Base-by-base conservation (phyloP, 371 early-diverging fungal genomes). In the Smittium culicis region DNA sequence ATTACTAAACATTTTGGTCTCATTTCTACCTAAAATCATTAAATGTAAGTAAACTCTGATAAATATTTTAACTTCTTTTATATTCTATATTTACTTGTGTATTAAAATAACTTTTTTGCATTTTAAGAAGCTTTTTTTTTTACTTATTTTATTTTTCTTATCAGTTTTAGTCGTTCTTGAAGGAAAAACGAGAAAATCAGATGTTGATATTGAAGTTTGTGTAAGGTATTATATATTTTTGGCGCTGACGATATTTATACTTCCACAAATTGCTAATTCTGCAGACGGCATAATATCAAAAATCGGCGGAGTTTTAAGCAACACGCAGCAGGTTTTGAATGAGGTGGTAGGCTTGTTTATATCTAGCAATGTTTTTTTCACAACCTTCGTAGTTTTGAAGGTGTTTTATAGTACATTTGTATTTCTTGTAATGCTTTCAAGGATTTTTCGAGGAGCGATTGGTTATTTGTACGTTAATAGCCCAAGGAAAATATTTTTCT, bases 151-250 rank as follows among this genome's bases (percentile, higher is more conserved):
- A n/a, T n/a, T n/a, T 24, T 69, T 90, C 65, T 81, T 93, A 63
- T 78, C 80, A 59, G 73, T 80, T 27, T 70, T 90, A 64, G 80
- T 88, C 5, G 81, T 68, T 1, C 76, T 82, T 20, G 90, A 90
- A 73, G 90, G 90, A 58, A 86, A 83, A 59, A 81, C 83, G 45
- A 80, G 83, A 34, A 70, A 79, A 56, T 81, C 83, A 35, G 79
- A 80, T 64, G 83, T 90, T 34, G 83, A 88, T 61, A 68, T 85
- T 35, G 80, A 79, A 0, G 69, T 85, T 56, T 71, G 85, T 63
- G 73, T 81, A 69, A 86, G 87, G 63, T 91, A 85, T 77, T 92
- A 83, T 74, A 81, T 86, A 71, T 92, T 92, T 76, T 79, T 87
- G 75, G 83, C 91, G 66, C 77, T 92, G 72, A 88, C 89, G 79